Percentiles rank a stretch among this genome's conserved stretches.
These are phyloP conservation scores for Backusella tuberculispora DNA, from an alignment of 192 early-diverging fungal species.

Conservation along the genomic window DNA sequence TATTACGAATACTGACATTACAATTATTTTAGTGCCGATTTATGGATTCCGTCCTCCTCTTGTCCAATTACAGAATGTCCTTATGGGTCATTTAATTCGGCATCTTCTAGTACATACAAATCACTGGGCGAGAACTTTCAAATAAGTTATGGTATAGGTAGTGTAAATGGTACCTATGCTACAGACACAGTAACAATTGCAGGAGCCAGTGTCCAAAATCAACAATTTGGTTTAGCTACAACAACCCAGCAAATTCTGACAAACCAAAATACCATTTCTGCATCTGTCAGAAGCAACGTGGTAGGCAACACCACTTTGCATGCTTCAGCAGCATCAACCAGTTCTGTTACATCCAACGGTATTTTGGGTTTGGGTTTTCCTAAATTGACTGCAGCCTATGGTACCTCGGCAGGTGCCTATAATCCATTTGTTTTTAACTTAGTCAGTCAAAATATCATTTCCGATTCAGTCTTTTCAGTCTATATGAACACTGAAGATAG, in stretches of 20 bases:
- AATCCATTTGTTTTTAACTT: slow-evolving; percentile 43
- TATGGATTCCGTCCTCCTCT: slow-evolving; percentile 35
- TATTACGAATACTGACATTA: neutral
- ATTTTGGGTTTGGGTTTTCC: slow-evolving; percentile 44
- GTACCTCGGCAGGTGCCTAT: slow-evolving; percentile 16
- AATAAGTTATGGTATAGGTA: slow-evolving; percentile 32
- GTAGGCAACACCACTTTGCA: neutral
- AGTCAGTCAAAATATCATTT: slow-evolving; percentile 29
- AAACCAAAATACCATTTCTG: slow-evolving; percentile 19
- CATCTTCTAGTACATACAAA: slow-evolving; percentile 28
- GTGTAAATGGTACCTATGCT: slow-evolving; percentile 36
- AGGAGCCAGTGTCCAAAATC: slow-evolving; percentile 29
- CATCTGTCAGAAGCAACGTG: neutral
- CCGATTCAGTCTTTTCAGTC: slow-evolving; percentile 36
- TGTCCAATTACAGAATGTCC: slow-evolving; percentile 30
- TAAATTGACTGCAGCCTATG: slow-evolving; percentile 25
- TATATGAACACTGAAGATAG: slow-evolving; percentile 29
- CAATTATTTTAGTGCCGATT: slow-evolving; percentile 28
- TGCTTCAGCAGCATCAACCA: neutral
- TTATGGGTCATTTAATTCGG: slow-evolving; percentile 13
- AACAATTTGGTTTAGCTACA: slow-evolving; percentile 41
- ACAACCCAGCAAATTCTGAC: slow-evolving; percentile 34
- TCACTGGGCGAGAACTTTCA: neutral
- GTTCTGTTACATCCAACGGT: slow-evolving; percentile 25
- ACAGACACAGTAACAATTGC: slow-evolving; percentile 39